phyloP scores from a whole-genome alignment of 1,284 basidiomycete species.

The Cutaneotrichosporon cavernicola region DNA sequence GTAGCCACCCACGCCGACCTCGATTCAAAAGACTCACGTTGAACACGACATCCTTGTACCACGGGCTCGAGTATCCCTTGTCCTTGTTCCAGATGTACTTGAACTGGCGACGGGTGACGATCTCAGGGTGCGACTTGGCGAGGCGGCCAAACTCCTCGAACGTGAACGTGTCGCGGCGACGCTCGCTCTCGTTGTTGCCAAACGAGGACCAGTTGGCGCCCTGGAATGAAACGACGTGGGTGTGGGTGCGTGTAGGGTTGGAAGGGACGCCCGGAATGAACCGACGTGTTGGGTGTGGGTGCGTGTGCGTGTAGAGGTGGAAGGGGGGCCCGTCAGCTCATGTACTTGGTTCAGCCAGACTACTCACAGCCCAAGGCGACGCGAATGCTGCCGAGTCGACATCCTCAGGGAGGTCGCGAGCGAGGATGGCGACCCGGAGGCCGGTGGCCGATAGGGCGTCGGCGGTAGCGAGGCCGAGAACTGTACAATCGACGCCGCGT shows the following conservation, averaged over 20 bases:
- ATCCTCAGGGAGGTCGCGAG: slow-evolving; percentile 67
- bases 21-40: slow-evolving; percentile 52
- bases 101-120: slow-evolving; percentile 55
- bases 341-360: neutral
- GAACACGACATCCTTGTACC: slow-evolving; percentile 60
- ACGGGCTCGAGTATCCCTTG: slow-evolving; percentile 48
- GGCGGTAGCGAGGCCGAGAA: slow-evolving; percentile 56
- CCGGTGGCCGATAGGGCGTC: slow-evolving; percentile 52
- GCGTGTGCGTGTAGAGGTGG: neutral
- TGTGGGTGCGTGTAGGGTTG: neutral
- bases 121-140: slow-evolving; percentile 53
- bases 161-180: slow-evolving; percentile 42
- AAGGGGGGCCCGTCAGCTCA: neutral
- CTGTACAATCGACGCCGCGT: slow-evolving; percentile 30
- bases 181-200: slow-evolving; percentile 55
- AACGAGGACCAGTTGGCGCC: slow-evolving; percentile 69
- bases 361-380: slow-evolving; percentile 67
- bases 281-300: too few relatives aligned
- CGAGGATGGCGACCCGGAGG: slow-evolving; percentile 62
- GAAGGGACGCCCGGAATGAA: neutral
- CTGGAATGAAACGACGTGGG: slow-evolving; percentile 37
- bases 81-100: slow-evolving; percentile 52
- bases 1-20: too few relatives aligned
- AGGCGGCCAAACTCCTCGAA: slow-evolving; percentile 57
- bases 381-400: slow-evolving; percentile 62